Percentiles rank a stretch among this genome's conserved stretches.
Evolutionary conservation across 2,329 filamentous ascomycete species (phyloP).

Genomic region (Trichophyton simii): DNA sequence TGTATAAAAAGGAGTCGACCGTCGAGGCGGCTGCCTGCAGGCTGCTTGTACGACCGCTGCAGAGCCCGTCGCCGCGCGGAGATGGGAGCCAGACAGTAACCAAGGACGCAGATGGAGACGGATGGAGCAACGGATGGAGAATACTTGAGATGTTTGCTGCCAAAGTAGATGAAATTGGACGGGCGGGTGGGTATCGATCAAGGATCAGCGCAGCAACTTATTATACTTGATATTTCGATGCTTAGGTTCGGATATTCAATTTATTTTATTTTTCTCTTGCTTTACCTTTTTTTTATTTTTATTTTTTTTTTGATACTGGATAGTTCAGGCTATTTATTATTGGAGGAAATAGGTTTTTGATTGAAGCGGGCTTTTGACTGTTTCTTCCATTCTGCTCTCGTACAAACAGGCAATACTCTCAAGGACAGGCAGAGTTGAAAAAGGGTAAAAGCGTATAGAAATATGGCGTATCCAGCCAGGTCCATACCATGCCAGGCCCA

Average conservation of each 20-base stretch:
- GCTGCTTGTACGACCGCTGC: background rate
- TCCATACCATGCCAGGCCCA: background rate
- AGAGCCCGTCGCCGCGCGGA: background rate
- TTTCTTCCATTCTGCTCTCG: background rate
- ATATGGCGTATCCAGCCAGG: background rate
- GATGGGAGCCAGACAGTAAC: too few relatives aligned
- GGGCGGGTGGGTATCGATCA: background rate
- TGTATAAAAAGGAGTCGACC: background rate
- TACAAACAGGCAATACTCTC: background rate
- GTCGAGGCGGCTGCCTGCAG: background rate
- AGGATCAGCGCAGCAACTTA: background rate
- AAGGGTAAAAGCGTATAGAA: background rate
- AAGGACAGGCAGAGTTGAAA: background rate
- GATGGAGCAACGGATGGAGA: too few relatives aligned
- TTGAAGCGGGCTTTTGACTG: background rate
- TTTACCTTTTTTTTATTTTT: too few relatives aligned
- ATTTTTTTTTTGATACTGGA: background rate
- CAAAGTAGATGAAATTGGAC: background rate
- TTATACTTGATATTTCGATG: background rate
- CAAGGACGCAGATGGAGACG: too few relatives aligned
- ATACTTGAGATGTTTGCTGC: background rate
- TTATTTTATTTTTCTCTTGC: background rate
- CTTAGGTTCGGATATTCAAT: background rate
- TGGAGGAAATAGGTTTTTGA: background rate
- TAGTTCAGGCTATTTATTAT: background rate